Percentiles rank a stretch among this genome's conserved stretches.
phyloP scores from a whole-genome alignment of 2,329 filamentous ascomycete species.

The Botryotinia narcissicola region DNA sequence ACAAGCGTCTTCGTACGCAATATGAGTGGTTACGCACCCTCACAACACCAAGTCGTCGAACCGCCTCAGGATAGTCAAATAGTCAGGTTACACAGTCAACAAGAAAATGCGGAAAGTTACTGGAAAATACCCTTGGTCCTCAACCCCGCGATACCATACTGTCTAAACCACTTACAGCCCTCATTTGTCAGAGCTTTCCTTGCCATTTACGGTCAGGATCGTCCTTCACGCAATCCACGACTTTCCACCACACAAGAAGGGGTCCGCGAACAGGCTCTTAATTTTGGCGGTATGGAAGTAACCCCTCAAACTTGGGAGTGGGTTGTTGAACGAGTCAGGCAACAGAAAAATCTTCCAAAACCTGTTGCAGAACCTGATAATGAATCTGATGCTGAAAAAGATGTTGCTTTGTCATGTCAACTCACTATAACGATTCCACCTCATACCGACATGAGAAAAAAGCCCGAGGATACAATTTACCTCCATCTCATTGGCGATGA shows the following conservation, averaged over 20 bases:
- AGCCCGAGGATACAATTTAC: not conserved
- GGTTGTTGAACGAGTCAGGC: not conserved
- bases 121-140: constrained; percentile 29
- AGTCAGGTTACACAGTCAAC: not conserved
- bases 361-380: not conserved
- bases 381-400: not conserved
- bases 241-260: not conserved
- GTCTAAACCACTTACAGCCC: constrained; percentile 30
- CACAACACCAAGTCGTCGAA: not conserved
- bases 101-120: constrained; percentile 18
- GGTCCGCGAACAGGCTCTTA: constrained; percentile 7
- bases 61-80: constrained; percentile 6
- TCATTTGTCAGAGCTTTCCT: constrained; percentile 5
- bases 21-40: not conserved
- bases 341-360: not conserved
- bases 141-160: constrained; percentile 11
- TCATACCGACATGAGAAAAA: not conserved
- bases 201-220: not conserved
- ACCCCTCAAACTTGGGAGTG: constrained; percentile 6
- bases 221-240: constrained; percentile 20
- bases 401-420: not conserved
- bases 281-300: constrained; percentile 27
- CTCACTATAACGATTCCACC: not conserved
- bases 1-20: constrained; percentile 12
- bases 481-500: constrained; percentile 14